These are phyloP conservation scores for Kokia cookei DNA, from an alignment of 441 rosid genomes.

Conservation along the genomic window DNA sequence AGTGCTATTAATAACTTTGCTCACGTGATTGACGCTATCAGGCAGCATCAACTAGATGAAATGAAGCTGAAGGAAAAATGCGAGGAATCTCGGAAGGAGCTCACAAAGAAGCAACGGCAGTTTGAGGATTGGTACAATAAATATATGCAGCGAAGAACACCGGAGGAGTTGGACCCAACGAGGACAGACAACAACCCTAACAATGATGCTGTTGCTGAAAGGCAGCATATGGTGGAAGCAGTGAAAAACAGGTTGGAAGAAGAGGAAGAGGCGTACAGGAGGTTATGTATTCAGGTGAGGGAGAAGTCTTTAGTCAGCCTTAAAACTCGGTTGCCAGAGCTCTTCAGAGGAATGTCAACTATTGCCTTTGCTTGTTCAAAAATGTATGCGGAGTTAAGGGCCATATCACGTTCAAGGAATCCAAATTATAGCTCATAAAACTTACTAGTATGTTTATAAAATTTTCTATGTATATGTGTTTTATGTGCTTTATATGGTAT, in stretches of 20 bases:
- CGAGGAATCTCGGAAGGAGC: slow-evolving; percentile 52
- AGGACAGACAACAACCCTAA: slow-evolving; percentile 29
- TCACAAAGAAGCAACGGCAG: slow-evolving; percentile 40
- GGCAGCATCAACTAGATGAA: slow-evolving; percentile 65
- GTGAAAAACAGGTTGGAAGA: slow-evolving; percentile 52
- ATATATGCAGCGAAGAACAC: slow-evolving; percentile 40
- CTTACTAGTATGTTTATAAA: not conserved
- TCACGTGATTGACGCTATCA: slow-evolving; percentile 53
- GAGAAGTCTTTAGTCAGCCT: slow-evolving; percentile 67
- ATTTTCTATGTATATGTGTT: slow-evolving; percentile 3
- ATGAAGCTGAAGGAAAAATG: slow-evolving; percentile 46
- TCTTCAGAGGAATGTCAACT: slow-evolving; percentile 48
- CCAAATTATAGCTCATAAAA: slow-evolving; percentile 14
- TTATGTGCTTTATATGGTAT: not conserved
- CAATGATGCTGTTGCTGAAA: slow-evolving; percentile 44
- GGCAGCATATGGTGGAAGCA: slow-evolving; percentile 36
- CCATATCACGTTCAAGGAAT: slow-evolving; percentile 23
- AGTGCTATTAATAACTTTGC: slow-evolving; percentile 52
- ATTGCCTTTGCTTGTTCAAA: slow-evolving; percentile 43
- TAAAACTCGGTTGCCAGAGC: slow-evolving; percentile 63
- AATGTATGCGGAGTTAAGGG: slow-evolving; percentile 46
- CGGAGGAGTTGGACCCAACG: slow-evolving; percentile 45
- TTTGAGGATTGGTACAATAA: slow-evolving; percentile 63
- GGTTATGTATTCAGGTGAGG: slow-evolving; percentile 58
- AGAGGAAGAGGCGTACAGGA: slow-evolving; percentile 52